phyloP scores from a whole-genome alignment of 1,284 basidiomycete genomes.

The Ceratobasidium sp. region DNA sequence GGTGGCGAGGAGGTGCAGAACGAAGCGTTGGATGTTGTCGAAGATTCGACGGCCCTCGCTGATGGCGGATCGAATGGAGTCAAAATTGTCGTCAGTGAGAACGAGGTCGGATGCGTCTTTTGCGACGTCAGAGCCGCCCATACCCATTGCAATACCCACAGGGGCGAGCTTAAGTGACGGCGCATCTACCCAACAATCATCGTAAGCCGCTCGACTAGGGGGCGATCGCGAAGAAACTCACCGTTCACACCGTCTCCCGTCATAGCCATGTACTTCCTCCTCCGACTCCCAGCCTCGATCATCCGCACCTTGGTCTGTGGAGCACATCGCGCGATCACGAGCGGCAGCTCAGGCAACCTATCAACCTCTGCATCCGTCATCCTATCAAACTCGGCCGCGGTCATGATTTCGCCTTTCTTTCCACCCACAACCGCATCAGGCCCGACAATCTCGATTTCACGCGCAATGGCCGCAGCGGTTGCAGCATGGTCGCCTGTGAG shows the following conservation, averaged over 20 bases:
- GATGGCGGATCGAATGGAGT: slow-evolving; percentile 75
- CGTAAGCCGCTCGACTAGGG: neutral
- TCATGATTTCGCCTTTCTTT: slow-evolving; percentile 81
- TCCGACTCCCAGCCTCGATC: slow-evolving; percentile 70
- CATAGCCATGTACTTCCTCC: slow-evolving; percentile 59
- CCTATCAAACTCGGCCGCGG: slow-evolving; percentile 74
- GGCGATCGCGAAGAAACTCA: neutral
- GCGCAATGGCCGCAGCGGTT: slow-evolving; percentile 64
- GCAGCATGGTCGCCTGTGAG: slow-evolving; percentile 60
- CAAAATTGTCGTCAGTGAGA: slow-evolving; percentile 79
- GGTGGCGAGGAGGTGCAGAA: slow-evolving; percentile 66
- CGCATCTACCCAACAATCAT: slow-evolving; percentile 54
- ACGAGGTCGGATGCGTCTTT: slow-evolving; percentile 74
- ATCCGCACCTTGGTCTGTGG: slow-evolving; percentile 65
- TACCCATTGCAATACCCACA: slow-evolving; percentile 78
- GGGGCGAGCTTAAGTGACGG: slow-evolving; percentile 69
- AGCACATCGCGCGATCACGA: slow-evolving; percentile 72
- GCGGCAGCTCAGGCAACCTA: slow-evolving; percentile 65
- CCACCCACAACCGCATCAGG: slow-evolving; percentile 68
- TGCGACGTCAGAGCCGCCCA: slow-evolving; percentile 75
- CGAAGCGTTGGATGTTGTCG: slow-evolving; percentile 64
- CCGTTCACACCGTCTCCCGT: slow-evolving; percentile 70
- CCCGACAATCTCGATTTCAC: slow-evolving; percentile 75
- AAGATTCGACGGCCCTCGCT: slow-evolving; percentile 69
- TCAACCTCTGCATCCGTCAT: slow-evolving; percentile 73